Conservation (phyloP, 768 basidiomycete species). For the Leccinum barrowsii region DNA sequence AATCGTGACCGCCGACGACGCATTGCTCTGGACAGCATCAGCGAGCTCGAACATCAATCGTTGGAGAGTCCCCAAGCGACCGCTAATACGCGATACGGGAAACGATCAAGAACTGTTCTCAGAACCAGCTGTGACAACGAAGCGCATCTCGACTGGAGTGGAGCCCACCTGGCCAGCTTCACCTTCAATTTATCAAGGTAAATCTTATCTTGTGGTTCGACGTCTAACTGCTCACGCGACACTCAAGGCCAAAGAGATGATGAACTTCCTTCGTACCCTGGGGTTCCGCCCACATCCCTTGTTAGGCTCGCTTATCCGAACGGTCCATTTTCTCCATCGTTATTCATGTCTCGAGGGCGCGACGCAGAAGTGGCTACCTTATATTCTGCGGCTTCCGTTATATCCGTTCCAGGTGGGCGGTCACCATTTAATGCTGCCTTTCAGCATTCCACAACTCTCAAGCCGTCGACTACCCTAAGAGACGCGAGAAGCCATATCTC, state of each 20-base stretch:
- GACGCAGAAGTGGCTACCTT: constrained; percentile 83
- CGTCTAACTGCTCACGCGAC: constrained; percentile 8
- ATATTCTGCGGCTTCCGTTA: constrained; percentile 81
- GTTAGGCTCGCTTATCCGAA: constrained; percentile 67
- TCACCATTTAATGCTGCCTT: constrained; percentile 37
- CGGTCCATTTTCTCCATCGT: constrained; percentile 49
- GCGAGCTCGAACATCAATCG: constrained; percentile 77
- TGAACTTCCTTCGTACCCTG: constrained; percentile 41
- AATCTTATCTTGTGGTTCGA: not conserved
- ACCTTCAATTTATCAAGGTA: constrained; percentile 21
- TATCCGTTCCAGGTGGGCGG: constrained; percentile 55
- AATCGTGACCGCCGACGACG: constrained; percentile 79
- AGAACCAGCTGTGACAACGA: constrained; percentile 13
- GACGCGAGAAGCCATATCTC: constrained; percentile 20
- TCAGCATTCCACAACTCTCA: constrained; percentile 24
- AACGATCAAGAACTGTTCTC: constrained; percentile 12
- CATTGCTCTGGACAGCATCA: constrained; percentile 86
- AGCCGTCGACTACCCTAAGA: constrained; percentile 25
- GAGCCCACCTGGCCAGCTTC: constrained; percentile 19
- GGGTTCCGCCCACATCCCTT: constrained; percentile 69
- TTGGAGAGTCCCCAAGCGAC: constrained; percentile 66
- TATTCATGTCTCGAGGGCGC: constrained; percentile 35
- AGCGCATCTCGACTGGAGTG: constrained; percentile 7
- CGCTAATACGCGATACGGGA: constrained; percentile 18
- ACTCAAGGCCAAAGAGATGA: constrained; percentile 20